These are phyloP conservation scores for Paecilomyces sp. DNA, from an alignment of 2,329 filamentous ascomycete genomes.

Conservation along the genomic window DNA sequence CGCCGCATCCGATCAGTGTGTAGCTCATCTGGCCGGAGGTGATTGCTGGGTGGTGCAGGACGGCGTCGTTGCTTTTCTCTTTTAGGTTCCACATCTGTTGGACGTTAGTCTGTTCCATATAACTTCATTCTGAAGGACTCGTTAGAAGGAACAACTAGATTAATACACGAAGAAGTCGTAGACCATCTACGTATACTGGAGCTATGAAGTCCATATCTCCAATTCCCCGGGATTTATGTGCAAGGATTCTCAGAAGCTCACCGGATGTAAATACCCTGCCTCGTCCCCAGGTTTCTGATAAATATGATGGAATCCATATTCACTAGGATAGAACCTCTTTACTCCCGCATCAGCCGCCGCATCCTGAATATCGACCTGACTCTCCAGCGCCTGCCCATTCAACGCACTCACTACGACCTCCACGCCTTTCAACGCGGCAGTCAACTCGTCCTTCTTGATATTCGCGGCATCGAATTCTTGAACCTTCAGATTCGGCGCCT, in stretches of 20 bases:
- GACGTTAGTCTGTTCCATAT: neutral
- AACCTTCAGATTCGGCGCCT: neutral
- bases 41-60: conserved; percentile 14
- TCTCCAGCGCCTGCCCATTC: conserved; percentile 12
- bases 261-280: conserved; percentile 15
- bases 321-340: conserved; percentile 18
- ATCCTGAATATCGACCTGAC: conserved; percentile 16
- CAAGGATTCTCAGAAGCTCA: neutral
- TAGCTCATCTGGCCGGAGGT: conserved; percentile 17
- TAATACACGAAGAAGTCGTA: too few species aligned
- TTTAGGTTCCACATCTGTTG: conserved; percentile 10
- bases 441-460: conserved; percentile 6
- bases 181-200: too few species aligned
- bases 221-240: too few species aligned
- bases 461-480: conserved; percentile 7
- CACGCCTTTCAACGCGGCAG: conserved; percentile 9
- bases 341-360: conserved; percentile 17
- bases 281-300: conserved; percentile 13
- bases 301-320: conserved; percentile 19
- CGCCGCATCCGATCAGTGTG: conserved; percentile 24
- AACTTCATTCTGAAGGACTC: neutral
- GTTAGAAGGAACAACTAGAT: too few species aligned
- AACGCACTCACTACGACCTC: conserved; percentile 18
- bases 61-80: conserved; percentile 8
- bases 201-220: too few species aligned